phyloP scores from a whole-genome alignment of 192 early-diverging fungal species.

The Podila horticola region DNA sequence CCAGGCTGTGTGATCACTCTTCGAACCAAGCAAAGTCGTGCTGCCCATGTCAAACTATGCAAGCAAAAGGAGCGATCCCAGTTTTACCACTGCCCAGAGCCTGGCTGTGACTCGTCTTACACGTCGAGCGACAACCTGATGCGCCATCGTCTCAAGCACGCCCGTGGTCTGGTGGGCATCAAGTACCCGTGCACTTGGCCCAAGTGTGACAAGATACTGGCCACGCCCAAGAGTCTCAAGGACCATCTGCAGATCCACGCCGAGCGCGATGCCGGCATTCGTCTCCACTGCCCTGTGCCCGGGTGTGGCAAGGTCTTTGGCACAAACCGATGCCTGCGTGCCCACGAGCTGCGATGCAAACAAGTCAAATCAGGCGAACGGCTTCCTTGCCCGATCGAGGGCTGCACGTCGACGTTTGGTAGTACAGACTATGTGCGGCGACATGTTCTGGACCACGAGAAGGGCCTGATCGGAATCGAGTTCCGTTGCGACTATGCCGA shows the following conservation, averaged over 20 bases:
- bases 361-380: conserved; percentile 47
- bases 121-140: conserved; percentile 40
- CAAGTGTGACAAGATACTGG: conserved; percentile 38
- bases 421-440: conserved; percentile 50
- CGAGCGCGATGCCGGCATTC: conserved; percentile 44
- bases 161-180: conserved; percentile 37
- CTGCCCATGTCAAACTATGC: conserved; percentile 35
- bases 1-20: conserved; percentile 32
- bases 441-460: conserved; percentile 51
- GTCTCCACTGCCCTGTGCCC: conserved; percentile 27
- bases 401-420: conserved; percentile 36
- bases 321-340: conserved; percentile 41
- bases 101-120: conserved; percentile 38
- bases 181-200: conserved; percentile 49
- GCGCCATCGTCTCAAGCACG: conserved; percentile 39
- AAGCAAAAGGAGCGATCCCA: conserved; percentile 34
- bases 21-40: conserved; percentile 32
- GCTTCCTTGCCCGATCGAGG: conserved; percentile 32
- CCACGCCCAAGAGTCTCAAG: conserved; percentile 45
- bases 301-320: conserved; percentile 49
- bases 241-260: conserved; percentile 47
- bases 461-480: conserved; percentile 39
- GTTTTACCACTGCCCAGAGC: conserved; percentile 30
- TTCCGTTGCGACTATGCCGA: conserved; percentile 43
- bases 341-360: conserved; percentile 45